phyloP scores from a whole-genome alignment of 2,329 filamentous ascomycete genomes.

The Xylariaceae sp. region DNA sequence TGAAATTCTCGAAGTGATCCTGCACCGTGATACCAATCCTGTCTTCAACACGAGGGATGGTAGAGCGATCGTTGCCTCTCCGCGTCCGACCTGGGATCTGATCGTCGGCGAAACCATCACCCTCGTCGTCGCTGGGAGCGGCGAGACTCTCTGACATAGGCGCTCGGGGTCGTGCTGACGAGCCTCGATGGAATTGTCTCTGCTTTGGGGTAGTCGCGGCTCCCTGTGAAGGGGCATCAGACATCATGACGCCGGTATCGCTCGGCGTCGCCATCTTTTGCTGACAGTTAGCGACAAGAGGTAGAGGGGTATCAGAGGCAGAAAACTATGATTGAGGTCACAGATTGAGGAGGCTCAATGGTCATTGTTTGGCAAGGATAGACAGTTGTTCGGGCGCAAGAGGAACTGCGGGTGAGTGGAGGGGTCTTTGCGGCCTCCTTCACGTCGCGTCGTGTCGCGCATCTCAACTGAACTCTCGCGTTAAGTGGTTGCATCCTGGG shows the following conservation, averaged over 20 bases:
- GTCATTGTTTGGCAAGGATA: too few species aligned
- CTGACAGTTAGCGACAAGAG: neutral
- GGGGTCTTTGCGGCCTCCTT: neutral
- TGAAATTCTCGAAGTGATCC: constrained; percentile 73
- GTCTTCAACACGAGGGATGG: constrained; percentile 71
- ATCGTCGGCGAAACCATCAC: constrained; percentile 60
- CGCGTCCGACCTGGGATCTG: constrained; percentile 51
- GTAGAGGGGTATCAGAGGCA: neutral
- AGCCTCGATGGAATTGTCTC: constrained; percentile 43
- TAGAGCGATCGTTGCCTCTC: constrained; percentile 42
- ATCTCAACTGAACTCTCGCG: constrained; percentile 9
- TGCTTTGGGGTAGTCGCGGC: constrained; percentile 41
- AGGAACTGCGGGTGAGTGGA: constrained; percentile 13
- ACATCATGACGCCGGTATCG: constrained; percentile 55
- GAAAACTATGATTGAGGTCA: neutral
- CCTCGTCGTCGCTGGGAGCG: constrained; percentile 59
- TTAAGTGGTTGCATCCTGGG: constrained; percentile 19
- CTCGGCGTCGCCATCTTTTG: constrained; percentile 50
- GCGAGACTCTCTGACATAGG: constrained; percentile 61
- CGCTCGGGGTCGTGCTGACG: constrained; percentile 51
- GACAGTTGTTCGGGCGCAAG: neutral
- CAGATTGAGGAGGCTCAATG: neutral
- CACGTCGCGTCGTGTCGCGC: constrained; percentile 14
- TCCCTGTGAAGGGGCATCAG: constrained; percentile 45
- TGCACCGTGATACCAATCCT: constrained; percentile 70